Percentiles rank a stretch among this genome's conserved stretches.
phyloP scores from a whole-genome alignment of 352 stramenopile species.

The Phytophthora gonapodyides region DNA sequence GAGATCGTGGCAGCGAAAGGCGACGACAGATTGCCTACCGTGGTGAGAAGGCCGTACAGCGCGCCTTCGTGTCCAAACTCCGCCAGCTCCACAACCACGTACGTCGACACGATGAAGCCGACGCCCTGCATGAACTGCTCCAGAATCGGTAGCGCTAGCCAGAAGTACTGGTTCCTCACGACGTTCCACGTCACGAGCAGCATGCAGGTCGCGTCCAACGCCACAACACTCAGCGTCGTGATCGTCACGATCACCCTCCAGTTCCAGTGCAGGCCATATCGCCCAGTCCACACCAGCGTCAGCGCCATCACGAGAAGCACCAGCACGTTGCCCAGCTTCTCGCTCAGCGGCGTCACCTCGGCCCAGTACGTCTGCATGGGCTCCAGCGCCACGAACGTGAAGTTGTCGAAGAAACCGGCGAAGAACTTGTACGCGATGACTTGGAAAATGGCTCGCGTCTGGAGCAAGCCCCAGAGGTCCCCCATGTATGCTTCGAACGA shows the following conservation, averaged over 20 bases:
- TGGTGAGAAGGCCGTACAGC: slow-evolving; percentile 50
- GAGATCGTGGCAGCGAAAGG: slow-evolving; percentile 46
- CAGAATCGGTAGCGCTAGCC: background rate
- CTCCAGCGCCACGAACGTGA: slow-evolving; percentile 34
- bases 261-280: slow-evolving; percentile 5
- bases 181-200: slow-evolving; percentile 4
- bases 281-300: slow-evolving; percentile 16
- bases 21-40: slow-evolving; percentile 36
- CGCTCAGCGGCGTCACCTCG: slow-evolving; percentile 47
- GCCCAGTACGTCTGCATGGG: slow-evolving; percentile 37
- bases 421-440: slow-evolving; percentile 53
- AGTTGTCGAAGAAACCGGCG: slow-evolving; percentile 35
- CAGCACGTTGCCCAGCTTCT: slow-evolving; percentile 36
- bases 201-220: slow-evolving; percentile 1
- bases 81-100: slow-evolving; percentile 44
- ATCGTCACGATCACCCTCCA: slow-evolving; percentile 3
- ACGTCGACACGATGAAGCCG: slow-evolving; percentile 39
- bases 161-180: slow-evolving; percentile 1
- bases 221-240: background rate
- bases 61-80: slow-evolving; percentile 46
- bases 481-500: no score
- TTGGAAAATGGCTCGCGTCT: slow-evolving; percentile 49
- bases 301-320: slow-evolving; percentile 26
- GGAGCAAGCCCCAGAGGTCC: no score
- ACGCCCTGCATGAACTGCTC: slow-evolving; percentile 24